phyloP scores from a whole-genome alignment of 768 basidiomycete species.

The Chalciporus chontae region DNA sequence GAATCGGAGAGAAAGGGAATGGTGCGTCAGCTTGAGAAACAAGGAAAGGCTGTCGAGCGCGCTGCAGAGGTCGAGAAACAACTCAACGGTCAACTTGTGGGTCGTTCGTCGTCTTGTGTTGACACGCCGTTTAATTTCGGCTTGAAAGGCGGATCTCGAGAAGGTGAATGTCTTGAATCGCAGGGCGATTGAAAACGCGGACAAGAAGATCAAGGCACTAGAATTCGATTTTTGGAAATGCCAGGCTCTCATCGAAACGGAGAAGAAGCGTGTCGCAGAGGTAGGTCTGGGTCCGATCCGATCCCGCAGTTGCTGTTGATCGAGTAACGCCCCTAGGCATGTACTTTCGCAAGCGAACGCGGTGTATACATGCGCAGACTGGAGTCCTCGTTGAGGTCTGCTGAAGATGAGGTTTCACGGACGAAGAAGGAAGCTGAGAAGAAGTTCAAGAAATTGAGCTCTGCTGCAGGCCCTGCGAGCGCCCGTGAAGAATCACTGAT shows the following conservation, averaged over 20 bases:
- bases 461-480: conserved; percentile 28
- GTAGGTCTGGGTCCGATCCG: conserved; percentile 29
- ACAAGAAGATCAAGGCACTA: conserved; percentile 26
- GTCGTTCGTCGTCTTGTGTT: conserved; percentile 19
- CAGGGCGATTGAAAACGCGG: conserved; percentile 26
- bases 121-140: neutral
- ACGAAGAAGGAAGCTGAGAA: conserved; percentile 52
- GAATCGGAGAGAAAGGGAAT: conserved; percentile 72
- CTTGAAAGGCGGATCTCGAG: conserved; percentile 39
- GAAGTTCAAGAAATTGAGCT: conserved; percentile 42
- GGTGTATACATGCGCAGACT: conserved; percentile 22
- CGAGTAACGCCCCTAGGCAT: conserved; percentile 23
- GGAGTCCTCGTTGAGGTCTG: conserved; percentile 14
- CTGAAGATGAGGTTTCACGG: conserved; percentile 47
- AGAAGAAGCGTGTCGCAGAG: conserved; percentile 38
- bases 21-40: conserved; percentile 53
- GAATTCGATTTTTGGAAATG: conserved; percentile 34
- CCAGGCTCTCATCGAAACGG: conserved; percentile 34
- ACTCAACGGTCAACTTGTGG: conserved; percentile 56
- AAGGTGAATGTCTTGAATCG: conserved; percentile 39
- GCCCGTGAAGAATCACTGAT: conserved; percentile 36
- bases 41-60: conserved; percentile 62
- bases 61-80: conserved; percentile 61
- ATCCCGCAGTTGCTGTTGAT: neutral
- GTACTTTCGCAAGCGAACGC: conserved; percentile 30